Evolutionary conservation across 1,284 basidiomycete species (phyloP), one percentile per base, ranked within the genome.

Genomic region (Leccinum griseonigrum): DNA sequence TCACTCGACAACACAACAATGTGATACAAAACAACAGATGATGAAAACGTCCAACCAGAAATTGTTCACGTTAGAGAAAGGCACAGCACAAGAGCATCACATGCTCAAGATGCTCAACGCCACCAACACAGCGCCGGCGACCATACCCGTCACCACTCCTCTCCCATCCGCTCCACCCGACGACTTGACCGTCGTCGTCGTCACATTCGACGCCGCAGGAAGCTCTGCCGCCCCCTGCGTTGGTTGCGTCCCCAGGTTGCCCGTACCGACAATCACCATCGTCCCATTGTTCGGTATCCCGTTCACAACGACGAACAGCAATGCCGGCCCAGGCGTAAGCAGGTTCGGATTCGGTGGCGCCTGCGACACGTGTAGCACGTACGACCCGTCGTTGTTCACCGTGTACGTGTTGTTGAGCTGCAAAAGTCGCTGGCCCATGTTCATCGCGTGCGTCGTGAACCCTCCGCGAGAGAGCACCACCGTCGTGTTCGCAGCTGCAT

Each of bases 381-480:
- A 76, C 16, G 87, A 78, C 7, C 85, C 85, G 66, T 87, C 82
- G 32, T 74, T 75, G 67, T 83, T 80, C 63, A 84, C 83, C 0
- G 81, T 84, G 71, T 81, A 88, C n/a, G 82, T 77, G 73, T 79
- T 75, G 73, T 84, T 78, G 52, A 85, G 67, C 66, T 79, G 75
- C 36, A 82, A 67, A 61, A 74, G 77, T 3, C 83, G 76, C 64
- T 84, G 83, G 16, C 82, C 83, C 81, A 85, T 86, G 77, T 87
- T 87, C 77, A 89, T 84, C 57, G 84, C 88, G 75, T 92, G 90
- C 0, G 90, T 92, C 3, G 87, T 86, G 78, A 89, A 92, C 3
- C 90, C 90, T 29, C 84, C 81, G 57, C 91, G 85, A 67, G 89
- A 83, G 66, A 92, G 73, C 62, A 87, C 83, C 10, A 90, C 85